Evolutionary conservation across 2,329 filamentous ascomycete genomes (phyloP).

Genomic region (Sclerotinia subarctica): DNA sequence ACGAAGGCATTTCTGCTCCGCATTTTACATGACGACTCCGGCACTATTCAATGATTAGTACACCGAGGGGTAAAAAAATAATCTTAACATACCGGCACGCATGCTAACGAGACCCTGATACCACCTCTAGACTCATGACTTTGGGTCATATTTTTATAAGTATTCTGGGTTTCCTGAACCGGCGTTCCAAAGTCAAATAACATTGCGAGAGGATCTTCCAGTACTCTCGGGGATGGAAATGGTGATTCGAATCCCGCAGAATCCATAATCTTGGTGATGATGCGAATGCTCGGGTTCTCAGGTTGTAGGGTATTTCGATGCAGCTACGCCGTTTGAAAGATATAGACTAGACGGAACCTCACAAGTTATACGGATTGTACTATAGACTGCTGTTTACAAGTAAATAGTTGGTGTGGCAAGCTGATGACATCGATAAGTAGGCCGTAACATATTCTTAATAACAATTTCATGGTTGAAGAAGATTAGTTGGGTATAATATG

Average conservation of each 20-base stretch:
- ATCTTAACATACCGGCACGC: conserved; percentile 42
- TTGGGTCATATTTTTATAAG: background rate
- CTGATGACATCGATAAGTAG: background rate
- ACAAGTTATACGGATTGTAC: background rate
- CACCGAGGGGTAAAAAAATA: background rate
- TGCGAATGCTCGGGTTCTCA: background rate
- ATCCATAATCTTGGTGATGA: background rate
- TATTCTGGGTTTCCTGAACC: conserved; percentile 9
- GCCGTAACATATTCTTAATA: background rate
- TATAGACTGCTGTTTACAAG: background rate
- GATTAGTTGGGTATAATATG: background rate
- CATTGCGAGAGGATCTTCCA: conserved; percentile 24
- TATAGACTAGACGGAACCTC: background rate
- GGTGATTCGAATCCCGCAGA: background rate
- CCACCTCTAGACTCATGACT: conserved; percentile 25
- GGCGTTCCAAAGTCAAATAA: conserved; percentile 31
- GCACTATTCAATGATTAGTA: conserved; percentile 27
- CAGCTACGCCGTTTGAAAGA: background rate
- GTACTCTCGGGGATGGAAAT: conserved; percentile 2
- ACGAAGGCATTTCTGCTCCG: conserved; percentile 45
- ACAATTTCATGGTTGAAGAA: background rate
- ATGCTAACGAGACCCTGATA: conserved; percentile 45
- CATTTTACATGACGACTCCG: conserved; percentile 46
- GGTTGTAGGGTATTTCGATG: background rate
- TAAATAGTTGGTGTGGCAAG: background rate